phyloP scores from a whole-genome alignment of 805 yeast species.

The Wickerhamomyces sydowiorum region DNA sequence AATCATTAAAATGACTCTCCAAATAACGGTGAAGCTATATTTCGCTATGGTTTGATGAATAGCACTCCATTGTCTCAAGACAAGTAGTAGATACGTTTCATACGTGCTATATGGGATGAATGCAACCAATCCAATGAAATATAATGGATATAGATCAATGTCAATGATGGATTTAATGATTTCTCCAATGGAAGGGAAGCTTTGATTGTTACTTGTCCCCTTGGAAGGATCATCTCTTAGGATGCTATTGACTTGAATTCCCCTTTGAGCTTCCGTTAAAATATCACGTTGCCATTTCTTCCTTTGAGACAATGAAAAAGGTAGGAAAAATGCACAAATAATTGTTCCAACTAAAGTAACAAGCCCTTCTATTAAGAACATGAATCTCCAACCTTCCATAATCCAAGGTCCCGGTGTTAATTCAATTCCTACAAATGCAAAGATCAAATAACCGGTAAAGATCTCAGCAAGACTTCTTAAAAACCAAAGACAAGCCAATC shows the following conservation, averaged over 20 bases:
- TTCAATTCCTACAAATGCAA: slow-evolving; percentile 25
- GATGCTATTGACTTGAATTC: neutral
- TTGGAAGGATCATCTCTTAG: neutral
- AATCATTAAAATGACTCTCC: neutral
- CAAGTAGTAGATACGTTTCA: neutral
- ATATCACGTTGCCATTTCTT: neutral
- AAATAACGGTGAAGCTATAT: neutral
- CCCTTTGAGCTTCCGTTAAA: neutral
- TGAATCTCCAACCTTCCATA: slow-evolving; percentile 52
- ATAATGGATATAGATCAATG: neutral
- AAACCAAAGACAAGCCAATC: slow-evolving; percentile 26
- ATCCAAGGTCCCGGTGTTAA: slow-evolving; percentile 22
- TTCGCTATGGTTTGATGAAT: neutral
- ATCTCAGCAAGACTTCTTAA: slow-evolving; percentile 22
- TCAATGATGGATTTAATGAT: neutral
- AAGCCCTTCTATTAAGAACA: slow-evolving; percentile 55
- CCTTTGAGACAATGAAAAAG: slow-evolving; percentile 34
- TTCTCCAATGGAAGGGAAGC: neutral
- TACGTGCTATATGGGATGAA: neutral
- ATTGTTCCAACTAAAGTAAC: slow-evolving; percentile 47
- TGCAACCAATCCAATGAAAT: neutral
- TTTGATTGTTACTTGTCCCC: neutral
- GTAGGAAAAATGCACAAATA: slow-evolving; percentile 39
- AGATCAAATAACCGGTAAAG: slow-evolving; percentile 20
- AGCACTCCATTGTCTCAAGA: neutral